phyloP scores from a whole-genome alignment of 2,329 filamentous ascomycete species.

The Apiospora arundinis region DNA sequence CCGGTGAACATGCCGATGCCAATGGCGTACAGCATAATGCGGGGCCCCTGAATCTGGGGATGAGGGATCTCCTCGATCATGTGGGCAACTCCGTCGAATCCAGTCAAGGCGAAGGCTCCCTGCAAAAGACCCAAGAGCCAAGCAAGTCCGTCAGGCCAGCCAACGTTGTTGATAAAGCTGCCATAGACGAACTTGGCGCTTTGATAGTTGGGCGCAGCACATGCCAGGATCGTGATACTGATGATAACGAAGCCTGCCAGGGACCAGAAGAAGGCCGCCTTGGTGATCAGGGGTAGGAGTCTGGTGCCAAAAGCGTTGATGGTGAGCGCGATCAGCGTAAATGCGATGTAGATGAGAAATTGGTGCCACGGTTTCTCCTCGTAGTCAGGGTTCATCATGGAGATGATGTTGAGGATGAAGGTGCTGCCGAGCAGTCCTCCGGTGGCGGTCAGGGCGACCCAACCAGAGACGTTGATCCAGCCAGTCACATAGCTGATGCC shows the following conservation, averaged over 20 bases:
- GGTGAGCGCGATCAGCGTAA: conserved; percentile 64
- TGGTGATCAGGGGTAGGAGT: conserved; percentile 69
- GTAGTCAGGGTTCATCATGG: conserved; percentile 65
- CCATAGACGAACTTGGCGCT: conserved; percentile 70
- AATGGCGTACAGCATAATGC: conserved; percentile 59
- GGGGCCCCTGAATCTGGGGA: conserved; percentile 34
- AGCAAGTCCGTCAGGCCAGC: conserved; percentile 72
- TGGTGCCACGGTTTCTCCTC: conserved; percentile 70
- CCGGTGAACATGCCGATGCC: conserved; percentile 68
- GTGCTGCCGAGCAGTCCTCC: conserved; percentile 71
- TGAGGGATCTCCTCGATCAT: conserved; percentile 68
- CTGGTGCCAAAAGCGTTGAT: conserved; percentile 71
- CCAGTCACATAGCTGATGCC: conserved; percentile 73
- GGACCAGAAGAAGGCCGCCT: conserved; percentile 74
- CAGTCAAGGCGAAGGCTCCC: conserved; percentile 56
- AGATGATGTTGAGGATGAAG: conserved; percentile 70
- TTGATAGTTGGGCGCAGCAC: conserved; percentile 69
- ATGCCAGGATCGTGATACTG: conserved; percentile 71
- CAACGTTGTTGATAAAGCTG: conserved; percentile 70
- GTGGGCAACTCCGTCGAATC: conserved; percentile 59
- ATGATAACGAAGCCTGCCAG: conserved; percentile 73
- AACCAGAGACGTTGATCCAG: conserved; percentile 76
- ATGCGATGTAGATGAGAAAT: conserved; percentile 74
- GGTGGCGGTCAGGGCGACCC: conserved; percentile 73
- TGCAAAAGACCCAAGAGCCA: conserved; percentile 63